Evolutionary conservation across 306 rosid genomes (phyloP), one percentile per base, ranked within the genome.

Genomic region (Prunus fruticosa): DNA sequence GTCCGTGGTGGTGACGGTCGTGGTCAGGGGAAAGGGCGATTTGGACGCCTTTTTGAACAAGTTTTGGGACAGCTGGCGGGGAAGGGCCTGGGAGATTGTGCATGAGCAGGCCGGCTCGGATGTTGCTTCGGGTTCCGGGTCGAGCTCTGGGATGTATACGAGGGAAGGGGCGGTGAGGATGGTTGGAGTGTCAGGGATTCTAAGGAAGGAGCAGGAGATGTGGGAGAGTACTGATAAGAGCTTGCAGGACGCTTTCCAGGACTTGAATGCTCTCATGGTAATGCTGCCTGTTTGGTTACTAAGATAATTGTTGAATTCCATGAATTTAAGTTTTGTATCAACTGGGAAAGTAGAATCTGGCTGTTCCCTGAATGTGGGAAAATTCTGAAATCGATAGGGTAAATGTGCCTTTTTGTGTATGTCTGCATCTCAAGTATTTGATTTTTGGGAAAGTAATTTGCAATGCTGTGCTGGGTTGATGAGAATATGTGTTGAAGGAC

Each of bases 211-310:
- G 74, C 98, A 95, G 88, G 98, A 92, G 81, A 88, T 89, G 93
- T 92, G 97, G 97, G 98, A 95, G 87, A 95, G 91, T 76, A 92
- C 98, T 60, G 98, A 95, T 82, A 92, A 80, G 85, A 95, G 97
- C 84, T 85, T 95, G 89, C 96, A 92, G 78, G 97, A 95, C 2
- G 98, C 98, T 79, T 95, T 95, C 79, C 98, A 88, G 90, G 97
- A 95, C 86, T 85, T 95, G 88, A 95, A 95, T 88, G 97, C 97
- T 82, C 96, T 92, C 30, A 95, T 95, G 99, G 96, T 91, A 87
- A 76, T 61, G 45, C 65, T 16, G 64, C 18, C 51, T 51, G 8
- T 62, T 63, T 51, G 52, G 57, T 28, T 28, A 13, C 50, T 13
- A 14, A 10, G 22, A 49, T 30, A 22, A 72, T 72, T 71, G 7